phyloP scores from a whole-genome alignment of 768 basidiomycete genomes.

The Suillus placidus region DNA sequence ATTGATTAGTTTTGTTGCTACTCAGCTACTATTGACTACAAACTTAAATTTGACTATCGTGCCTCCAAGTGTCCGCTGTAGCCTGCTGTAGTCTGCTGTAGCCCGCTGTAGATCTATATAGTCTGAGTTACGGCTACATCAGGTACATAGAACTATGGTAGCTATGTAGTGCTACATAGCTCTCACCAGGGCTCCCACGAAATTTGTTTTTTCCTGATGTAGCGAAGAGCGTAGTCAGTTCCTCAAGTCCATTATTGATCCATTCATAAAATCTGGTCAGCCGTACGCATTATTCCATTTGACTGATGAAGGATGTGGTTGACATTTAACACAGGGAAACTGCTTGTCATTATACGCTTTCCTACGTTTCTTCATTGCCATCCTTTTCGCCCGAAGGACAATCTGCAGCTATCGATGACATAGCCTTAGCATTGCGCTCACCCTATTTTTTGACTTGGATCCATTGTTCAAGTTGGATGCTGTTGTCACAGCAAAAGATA shows the following conservation, averaged over 20 bases:
- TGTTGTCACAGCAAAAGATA: constrained; percentile 63
- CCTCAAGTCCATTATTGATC: constrained; percentile 62
- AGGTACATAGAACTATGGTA: no score
- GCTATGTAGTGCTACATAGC: no score
- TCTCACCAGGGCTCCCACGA: no score
- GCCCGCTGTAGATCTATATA: no score
- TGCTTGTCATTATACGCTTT: constrained; percentile 66
- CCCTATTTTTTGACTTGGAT: constrained; percentile 81
- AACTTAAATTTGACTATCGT: no score
- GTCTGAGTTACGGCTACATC: not conserved
- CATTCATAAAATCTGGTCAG: constrained; percentile 58
- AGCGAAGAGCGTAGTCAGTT: constrained; percentile 65
- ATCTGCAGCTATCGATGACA: constrained; percentile 57
- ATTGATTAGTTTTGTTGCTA: no score
- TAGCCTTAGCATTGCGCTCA: constrained; percentile 66
- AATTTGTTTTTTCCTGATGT: no score
- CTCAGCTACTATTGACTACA: no score
- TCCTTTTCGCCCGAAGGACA: constrained; percentile 52
- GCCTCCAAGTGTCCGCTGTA: no score
- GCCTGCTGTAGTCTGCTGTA: no score
- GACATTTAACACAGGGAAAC: constrained; percentile 42
- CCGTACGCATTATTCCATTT: constrained; percentile 48
- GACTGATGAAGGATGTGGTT: not conserved
- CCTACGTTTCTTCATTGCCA: constrained; percentile 63
- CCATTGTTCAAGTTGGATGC: constrained; percentile 75